Base-by-base conservation (phyloP, 352 stramenopile genomes). In the Pythium angustatum region DNA sequence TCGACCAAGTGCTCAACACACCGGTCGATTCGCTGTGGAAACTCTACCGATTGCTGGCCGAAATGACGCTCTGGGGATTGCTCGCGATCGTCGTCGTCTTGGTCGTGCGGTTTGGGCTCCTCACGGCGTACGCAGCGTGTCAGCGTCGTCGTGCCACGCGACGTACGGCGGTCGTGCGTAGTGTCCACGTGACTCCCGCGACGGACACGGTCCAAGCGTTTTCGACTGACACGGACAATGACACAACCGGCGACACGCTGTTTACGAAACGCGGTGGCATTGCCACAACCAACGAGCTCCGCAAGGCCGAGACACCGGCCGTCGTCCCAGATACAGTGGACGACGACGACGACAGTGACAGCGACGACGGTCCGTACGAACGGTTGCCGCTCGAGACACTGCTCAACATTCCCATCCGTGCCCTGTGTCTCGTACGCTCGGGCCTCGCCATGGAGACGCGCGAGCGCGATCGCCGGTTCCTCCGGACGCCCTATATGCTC, bases 311-410 rank as follows among this genome's bases (percentile, higher is more conserved):
- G n/a, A n/a, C n/a, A n/a, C n/a, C n/a, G n/a, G n/a, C n/a, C n/a
- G n/a, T n/a, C n/a, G n/a, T n/a, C n/a, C n/a, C n/a, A n/a, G n/a
- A n/a, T n/a, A n/a, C n/a, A n/a, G n/a, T n/a, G n/a, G n/a, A n/a
- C n/a, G n/a, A n/a, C n/a, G n/a, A 28, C 27, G 47, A 55, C 2
- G 45, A 62, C 36, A 54, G 14, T 6, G 19, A 52, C 1, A 8
- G 10, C 40, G n/a, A 34, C 7, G 28, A 40, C 19, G 12, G 30
- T 27, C 30, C 38, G 26, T 88, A 88, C 65, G 66, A 63, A 10
- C 71, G 77, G 0, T 62, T 88, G 22, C 69, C 77, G 9, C 40
- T 85, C 2, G 79, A 88, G 64, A 71, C 83, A 59, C 64, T 84
- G 17, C 56, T 85, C 26, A 73, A 83, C 55, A 43, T 75, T 6